A percentile compares a stretch with the other conserved stretches of the same genome.
Conservation (phyloP, 202 grass and related monocot genomes). For the Carex arenaria region DNA sequence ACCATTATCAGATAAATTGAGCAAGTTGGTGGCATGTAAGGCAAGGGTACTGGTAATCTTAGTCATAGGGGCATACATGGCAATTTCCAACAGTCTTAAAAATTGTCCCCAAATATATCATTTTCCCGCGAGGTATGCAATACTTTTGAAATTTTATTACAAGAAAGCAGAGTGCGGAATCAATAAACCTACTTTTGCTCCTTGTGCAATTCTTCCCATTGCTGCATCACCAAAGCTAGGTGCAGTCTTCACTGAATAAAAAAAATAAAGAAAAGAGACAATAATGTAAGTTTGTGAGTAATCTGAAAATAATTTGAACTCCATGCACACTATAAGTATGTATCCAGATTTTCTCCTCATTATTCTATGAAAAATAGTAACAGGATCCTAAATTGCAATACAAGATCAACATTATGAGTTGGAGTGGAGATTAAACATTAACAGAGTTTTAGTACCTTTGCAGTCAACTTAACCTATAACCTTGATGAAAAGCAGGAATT, state of each 20-base stretch:
- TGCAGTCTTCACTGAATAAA: conserved; percentile 56
- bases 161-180: background rate
- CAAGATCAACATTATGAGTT: background rate
- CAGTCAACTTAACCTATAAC: background rate
- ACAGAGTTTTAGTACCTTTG: background rate
- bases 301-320: background rate
- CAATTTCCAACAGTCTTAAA: background rate
- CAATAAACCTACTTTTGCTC: conserved; percentile 42
- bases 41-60: background rate
- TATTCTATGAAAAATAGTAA: background rate
- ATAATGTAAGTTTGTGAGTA: background rate
- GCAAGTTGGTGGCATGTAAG: background rate
- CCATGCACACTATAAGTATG: background rate
- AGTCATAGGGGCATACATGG: background rate
- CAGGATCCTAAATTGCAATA: too few relatives aligned
- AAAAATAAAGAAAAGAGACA: background rate
- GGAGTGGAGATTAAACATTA: background rate
- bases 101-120: background rate
- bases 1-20: background rate
- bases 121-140: background rate
- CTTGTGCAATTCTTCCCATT: conserved; percentile 80
- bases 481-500: background rate
- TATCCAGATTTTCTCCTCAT: background rate
- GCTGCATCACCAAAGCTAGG: conserved; percentile 72
- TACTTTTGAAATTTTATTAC: background rate